These are phyloP conservation scores for Hanseniaspora jakobsenii DNA, from an alignment of 805 yeast species.

Conservation along the genomic window DNA sequence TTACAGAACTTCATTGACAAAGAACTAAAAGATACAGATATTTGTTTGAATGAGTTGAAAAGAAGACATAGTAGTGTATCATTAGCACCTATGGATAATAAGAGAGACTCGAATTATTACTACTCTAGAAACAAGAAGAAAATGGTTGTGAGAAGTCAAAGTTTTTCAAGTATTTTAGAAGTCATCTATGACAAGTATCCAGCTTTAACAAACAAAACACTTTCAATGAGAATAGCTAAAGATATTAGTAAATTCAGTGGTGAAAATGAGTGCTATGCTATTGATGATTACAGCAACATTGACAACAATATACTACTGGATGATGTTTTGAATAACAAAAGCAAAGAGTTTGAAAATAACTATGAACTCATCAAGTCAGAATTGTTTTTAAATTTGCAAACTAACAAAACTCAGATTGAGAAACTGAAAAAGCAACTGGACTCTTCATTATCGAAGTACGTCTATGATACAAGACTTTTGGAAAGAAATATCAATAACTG, in stretches of 20 bases:
- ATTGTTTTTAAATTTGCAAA: slow-evolving; percentile 18
- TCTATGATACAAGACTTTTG: slow-evolving; percentile 52
- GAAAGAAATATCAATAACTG: slow-evolving; percentile 54
- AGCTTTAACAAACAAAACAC: background rate
- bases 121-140: too few species aligned
- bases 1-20: slow-evolving; percentile 1
- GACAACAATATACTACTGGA: slow-evolving; percentile 19
- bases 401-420: slow-evolving; percentile 10
- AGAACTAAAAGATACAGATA: slow-evolving; percentile 2
- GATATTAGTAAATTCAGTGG: background rate
- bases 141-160: slow-evolving; percentile 4
- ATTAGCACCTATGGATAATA: background rate
- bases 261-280: too few species aligned
- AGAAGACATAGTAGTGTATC: slow-evolving; percentile 11
- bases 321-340: slow-evolving; percentile 19
- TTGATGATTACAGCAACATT: slow-evolving; percentile 13
- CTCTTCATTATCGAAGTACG: slow-evolving; percentile 45
- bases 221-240: background rate
- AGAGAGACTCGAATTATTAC: too few species aligned
- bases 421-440: slow-evolving; percentile 34
- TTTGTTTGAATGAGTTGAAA: slow-evolving; percentile 3
- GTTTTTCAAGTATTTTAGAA: slow-evolving; percentile 14
- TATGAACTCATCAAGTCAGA: slow-evolving; percentile 31
- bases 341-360: slow-evolving; percentile 21
- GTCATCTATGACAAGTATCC: background rate